These are phyloP conservation scores for Paraphoma sp. DNA, from an alignment of 2,329 filamentous ascomycete genomes.

Conservation along the genomic window DNA sequence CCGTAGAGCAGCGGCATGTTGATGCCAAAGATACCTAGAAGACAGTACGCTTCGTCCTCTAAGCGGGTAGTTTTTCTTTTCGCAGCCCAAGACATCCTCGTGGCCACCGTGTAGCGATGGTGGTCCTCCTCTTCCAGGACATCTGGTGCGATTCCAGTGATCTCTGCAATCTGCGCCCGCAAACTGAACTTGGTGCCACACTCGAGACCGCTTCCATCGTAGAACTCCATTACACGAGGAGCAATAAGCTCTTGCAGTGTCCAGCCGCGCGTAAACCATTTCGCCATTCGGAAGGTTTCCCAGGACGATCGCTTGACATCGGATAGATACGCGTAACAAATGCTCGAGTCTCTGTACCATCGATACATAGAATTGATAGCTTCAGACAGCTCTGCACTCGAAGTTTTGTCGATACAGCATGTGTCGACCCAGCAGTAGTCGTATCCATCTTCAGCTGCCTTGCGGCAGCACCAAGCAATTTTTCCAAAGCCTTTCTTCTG, in stretches of 20 bases:
- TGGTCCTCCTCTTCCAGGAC: not conserved
- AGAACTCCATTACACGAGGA: not conserved
- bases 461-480: slow-evolving; percentile 10
- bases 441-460: slow-evolving; percentile 11
- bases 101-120: not conserved
- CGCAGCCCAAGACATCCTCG: not conserved
- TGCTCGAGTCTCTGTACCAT: not conserved
- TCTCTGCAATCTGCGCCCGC: not conserved
- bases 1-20: slow-evolving; percentile 1
- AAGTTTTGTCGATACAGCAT: slow-evolving; percentile 4
- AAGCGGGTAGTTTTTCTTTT: not conserved
- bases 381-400: not conserved
- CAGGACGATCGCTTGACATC: not conserved
- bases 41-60: not conserved
- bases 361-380: not conserved
- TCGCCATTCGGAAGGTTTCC: not conserved
- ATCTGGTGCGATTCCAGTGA: not conserved
- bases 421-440: slow-evolving; percentile 14
- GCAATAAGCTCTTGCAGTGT: not conserved
- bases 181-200: not conserved
- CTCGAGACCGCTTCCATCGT: not conserved
- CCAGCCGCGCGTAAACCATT: not conserved
- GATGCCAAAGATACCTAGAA: not conserved
- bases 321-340: not conserved
- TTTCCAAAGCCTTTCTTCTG: slow-evolving; percentile 12